Evolutionary conservation across 164 flowering plant species (phyloP), one percentile per base, ranked within the genome.

Genomic region (Nymphaea thermarum): DNA sequence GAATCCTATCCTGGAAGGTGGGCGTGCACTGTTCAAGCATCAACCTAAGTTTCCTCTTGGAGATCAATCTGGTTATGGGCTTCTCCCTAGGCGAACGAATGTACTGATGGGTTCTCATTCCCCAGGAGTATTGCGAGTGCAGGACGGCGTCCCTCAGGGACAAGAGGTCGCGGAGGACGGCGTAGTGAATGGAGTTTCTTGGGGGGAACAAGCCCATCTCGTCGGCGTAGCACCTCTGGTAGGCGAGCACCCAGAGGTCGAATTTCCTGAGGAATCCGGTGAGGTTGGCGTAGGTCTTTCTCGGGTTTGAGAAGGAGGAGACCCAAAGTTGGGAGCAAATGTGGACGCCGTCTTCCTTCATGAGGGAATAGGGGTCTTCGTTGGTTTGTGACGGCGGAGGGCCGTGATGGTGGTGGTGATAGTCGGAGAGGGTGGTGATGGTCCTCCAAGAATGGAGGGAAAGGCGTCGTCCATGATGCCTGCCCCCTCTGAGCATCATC

Each of bases 221-320:
- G 51, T 91, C 85, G 62, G 97, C 98, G 66, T 83, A 82, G 64
- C 89, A 74, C 41, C 96, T 89, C 67, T 94, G 98, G 72, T 91
- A 94, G n/a, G 97, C 93, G 51, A 94, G 74, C 71, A 91, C 82
- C 96, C 98, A 94, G 72, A 94, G 80, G 70, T 94, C 98, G 77
- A 90, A 81, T 69, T 91, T 90, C 69, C 85, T 77, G 67, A 94
- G 85, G 76, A 89, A 94, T 61, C 91, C 93, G 6, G 93, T 81
- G 76, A 91, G 91, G 75, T 89, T 88, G 36, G 82, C 55, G 77
- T 87, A 82, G 17, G 89, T 80, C 42, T 76, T 69, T 66, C 71
- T 57, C 0, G 75, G 81, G 42, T 63, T 69, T 16, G 71, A 62
- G 65, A 68, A 68, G 65, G 65, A 61, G 66, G 80, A 77, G 75